Conservation (phyloP, 2,329 filamentous ascomycete genomes). For the Pseudogymnoascus sp. region DNA sequence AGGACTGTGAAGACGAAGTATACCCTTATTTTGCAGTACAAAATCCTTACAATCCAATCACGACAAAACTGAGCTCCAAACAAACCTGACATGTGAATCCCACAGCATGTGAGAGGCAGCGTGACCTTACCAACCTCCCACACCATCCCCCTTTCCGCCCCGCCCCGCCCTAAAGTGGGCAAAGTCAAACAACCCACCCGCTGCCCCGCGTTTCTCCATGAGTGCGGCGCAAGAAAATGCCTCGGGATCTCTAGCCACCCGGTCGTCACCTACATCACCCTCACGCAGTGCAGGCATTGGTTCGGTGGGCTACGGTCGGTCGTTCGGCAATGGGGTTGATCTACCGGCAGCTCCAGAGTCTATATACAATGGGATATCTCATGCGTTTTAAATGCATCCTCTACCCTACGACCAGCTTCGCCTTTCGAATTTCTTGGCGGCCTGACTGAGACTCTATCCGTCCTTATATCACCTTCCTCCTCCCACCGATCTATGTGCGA, state of each 20-base stretch:
- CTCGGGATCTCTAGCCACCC: not conserved
- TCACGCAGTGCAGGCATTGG: not conserved
- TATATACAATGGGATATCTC: slow-evolving; percentile 8
- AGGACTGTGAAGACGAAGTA: not conserved
- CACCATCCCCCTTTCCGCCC: not conserved
- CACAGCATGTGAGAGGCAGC: slow-evolving; percentile 3
- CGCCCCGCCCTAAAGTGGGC: not conserved
- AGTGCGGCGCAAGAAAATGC: not conserved
- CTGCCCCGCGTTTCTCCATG: not conserved
- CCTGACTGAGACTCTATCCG: not conserved
- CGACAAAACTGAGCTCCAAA: not conserved
- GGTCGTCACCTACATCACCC: not conserved
- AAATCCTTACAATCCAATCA: not conserved
- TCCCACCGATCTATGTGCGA: not conserved
- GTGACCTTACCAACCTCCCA: not conserved
- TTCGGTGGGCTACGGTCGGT: not conserved
- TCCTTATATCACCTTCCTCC: not conserved
- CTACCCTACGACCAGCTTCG: not conserved
- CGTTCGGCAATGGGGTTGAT: not conserved
- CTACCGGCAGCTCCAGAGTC: slow-evolving; percentile 1
- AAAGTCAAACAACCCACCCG: not conserved
- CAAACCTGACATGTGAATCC: not conserved
- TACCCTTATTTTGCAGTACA: not conserved
- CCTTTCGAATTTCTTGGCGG: not conserved
- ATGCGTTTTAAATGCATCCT: not conserved